phyloP scores from a whole-genome alignment of 2,329 filamentous ascomycete genomes.

The Aureobasidium lini region DNA sequence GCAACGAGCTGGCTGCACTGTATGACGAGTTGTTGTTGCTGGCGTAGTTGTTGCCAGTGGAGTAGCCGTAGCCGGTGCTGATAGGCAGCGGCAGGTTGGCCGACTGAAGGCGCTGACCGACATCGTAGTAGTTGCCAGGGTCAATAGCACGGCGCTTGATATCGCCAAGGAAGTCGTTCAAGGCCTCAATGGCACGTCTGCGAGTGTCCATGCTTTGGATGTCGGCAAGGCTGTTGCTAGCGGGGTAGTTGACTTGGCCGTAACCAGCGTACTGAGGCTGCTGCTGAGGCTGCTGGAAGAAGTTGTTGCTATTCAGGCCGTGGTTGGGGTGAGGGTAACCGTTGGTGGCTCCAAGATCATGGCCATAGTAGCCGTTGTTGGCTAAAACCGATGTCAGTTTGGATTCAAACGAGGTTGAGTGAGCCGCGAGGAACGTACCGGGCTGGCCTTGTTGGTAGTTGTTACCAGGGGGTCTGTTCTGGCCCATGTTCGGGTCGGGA shows the following conservation, averaged over 20 bases:
- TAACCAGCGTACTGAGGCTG: constrained; percentile 29
- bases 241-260: constrained; percentile 40
- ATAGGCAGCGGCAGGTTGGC: constrained; percentile 44
- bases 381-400: constrained; percentile 3
- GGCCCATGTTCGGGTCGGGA: constrained; percentile 46
- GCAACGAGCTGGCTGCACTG: constrained; percentile 23
- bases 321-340: constrained; percentile 23
- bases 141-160: constrained; percentile 89
- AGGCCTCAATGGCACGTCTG: constrained; percentile 72
- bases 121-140: constrained; percentile 79
- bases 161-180: constrained; percentile 91
- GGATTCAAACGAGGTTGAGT: background rate
- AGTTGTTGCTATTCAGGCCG: constrained; percentile 19
- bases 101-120: constrained; percentile 79
- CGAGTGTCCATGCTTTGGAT: constrained; percentile 55
- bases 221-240: constrained; percentile 28
- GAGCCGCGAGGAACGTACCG: constrained; percentile 12
- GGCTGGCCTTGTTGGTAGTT: constrained; percentile 26
- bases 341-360: constrained; percentile 12
- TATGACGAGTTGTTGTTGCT: constrained; percentile 22
- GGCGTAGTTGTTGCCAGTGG: constrained; percentile 32
- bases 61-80: constrained; percentile 29
- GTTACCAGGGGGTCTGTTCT: constrained; percentile 19
- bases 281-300: constrained; percentile 21
- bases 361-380: constrained; percentile 24